A percentile compares a stretch with the other conserved stretches of the same genome.
Conservation (phyloP, 169 alveolate genomes). For the Plasmodium fragile region DNA sequence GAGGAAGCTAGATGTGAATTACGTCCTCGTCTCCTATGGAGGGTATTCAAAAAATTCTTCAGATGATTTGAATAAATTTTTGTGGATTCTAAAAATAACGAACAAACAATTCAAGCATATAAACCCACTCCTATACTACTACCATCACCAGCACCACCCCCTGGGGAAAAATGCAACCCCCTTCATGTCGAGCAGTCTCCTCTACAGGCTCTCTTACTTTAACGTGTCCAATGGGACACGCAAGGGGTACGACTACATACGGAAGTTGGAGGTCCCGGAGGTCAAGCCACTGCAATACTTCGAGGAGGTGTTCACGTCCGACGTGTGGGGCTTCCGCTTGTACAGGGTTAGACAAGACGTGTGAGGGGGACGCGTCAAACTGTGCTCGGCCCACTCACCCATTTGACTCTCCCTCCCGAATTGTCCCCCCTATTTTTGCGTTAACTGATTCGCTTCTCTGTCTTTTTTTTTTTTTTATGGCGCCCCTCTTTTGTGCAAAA, state of each 20-base stretch:
- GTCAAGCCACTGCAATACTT: slow-evolving; percentile 91
- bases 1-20: slow-evolving; percentile 95
- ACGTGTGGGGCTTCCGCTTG: slow-evolving; percentile 97
- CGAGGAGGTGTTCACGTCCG: slow-evolving; percentile 97
- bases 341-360: slow-evolving; percentile 88
- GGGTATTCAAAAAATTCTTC: slow-evolving; percentile 95
- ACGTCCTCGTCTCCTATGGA: slow-evolving; percentile 97
- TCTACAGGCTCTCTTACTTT: slow-evolving; percentile 95
- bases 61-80: slow-evolving; percentile 98
- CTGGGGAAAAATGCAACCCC: slow-evolving; percentile 94
- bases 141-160: slow-evolving; percentile 81
- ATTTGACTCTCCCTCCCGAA: slow-evolving; percentile 3
- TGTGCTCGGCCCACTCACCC: not conserved
- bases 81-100: slow-evolving; percentile 98
- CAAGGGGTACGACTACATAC: slow-evolving; percentile 95
- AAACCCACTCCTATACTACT: slow-evolving; percentile 46
- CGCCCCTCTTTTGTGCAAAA: no score
- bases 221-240: slow-evolving; percentile 91
- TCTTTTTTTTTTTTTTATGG: not conserved
- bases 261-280: slow-evolving; percentile 85
- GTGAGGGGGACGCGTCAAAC: not conserved
- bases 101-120: slow-evolving; percentile 83
- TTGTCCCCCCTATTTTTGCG: not conserved
- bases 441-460: no score
- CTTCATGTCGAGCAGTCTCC: slow-evolving; percentile 92